These are phyloP conservation scores for Pyrenochaeta sp. DNA, from an alignment of 2,329 filamentous ascomycete species.

Conservation along the genomic window DNA sequence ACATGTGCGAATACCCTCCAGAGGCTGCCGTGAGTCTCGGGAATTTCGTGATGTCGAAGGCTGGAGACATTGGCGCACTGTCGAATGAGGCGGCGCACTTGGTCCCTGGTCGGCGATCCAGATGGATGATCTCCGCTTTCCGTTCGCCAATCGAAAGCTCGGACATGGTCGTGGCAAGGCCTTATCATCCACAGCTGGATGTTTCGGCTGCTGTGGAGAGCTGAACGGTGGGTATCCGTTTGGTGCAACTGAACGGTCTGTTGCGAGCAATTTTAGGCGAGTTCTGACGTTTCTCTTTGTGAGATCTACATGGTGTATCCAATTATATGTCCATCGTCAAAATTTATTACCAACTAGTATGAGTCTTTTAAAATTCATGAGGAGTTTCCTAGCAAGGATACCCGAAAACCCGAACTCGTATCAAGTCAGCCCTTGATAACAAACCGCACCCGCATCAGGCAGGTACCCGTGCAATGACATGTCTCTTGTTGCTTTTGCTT, in stretches of 20 bases:
- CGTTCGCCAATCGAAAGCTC: constrained; percentile 35
- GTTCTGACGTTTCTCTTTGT: neutral
- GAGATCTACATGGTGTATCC: neutral
- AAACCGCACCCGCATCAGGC: neutral
- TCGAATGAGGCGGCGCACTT: constrained; percentile 12
- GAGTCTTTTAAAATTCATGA: neutral
- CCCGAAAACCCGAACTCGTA: neutral
- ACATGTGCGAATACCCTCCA: neutral
- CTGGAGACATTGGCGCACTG: constrained; percentile 1
- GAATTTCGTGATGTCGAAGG: constrained; percentile 16
- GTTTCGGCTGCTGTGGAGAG: constrained; percentile 23
- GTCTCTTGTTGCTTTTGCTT: neutral
- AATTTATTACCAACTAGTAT: neutral
- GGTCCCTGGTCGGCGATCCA: constrained; percentile 21
- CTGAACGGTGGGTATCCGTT: constrained; percentile 14
- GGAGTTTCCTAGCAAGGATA: neutral
- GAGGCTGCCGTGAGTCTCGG: neutral
- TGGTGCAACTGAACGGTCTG: neutral
- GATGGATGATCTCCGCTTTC: constrained; percentile 14
- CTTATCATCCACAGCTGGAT: constrained; percentile 10
- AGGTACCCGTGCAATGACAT: constrained; percentile 4
- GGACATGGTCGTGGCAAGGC: constrained; percentile 5
- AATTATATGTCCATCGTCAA: neutral
- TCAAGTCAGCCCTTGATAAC: neutral
- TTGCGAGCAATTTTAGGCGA: neutral